Base-by-base conservation (phyloP, 345 rosid genomes). In the Iberis pinnata region DNA sequence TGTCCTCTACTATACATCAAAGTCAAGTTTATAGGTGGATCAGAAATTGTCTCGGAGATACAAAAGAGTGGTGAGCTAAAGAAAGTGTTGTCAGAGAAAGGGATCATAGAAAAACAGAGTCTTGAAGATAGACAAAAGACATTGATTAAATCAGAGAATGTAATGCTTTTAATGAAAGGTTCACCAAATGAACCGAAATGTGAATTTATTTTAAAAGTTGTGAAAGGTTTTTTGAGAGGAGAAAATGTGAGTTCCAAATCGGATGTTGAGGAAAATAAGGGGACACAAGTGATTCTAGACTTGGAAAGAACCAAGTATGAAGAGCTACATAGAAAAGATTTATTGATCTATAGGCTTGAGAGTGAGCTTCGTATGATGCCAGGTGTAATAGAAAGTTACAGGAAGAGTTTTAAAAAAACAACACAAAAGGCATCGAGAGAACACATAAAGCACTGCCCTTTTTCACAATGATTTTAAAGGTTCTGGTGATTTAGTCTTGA, bases 111-210 rank as follows among this genome's bases (percentile, higher is more conserved):
- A 43, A 70, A 79, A 62, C 80, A 74, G 56, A 65, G 55, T 37
- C 73, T 80, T 7, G 94, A 88, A 69, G 97, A 77, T 27, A 80
- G 77, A 4, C 55, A 86, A 38, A 82, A 57, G 75, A 59, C 74
- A 32, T 37, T 86, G 72, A 64, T 82, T n/a, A 65, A 70, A 14
- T 86, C 89, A 3, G 67, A 77, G n/a, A 80, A 82, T 0, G 94
- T 79, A 52, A 88, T 93, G 87, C 84, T 93, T 12, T 93, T 93
- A 80, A 88, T 93, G 90, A 86, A 93, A 73, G 99, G 99, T 13
- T 76, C 63, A 43, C 99, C 95, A 0, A 92, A 86, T 63, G 81
- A 78, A 52, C 97, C 99, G 0, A 71, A 75, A 62, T 88, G 99
- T 4, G 99, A 97, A 44, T 93, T 88, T 53, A 85, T 95, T 69